Evolutionary conservation across 306 rosid species (phyloP).

Genomic region (Gastrolobium bilobum): DNA sequence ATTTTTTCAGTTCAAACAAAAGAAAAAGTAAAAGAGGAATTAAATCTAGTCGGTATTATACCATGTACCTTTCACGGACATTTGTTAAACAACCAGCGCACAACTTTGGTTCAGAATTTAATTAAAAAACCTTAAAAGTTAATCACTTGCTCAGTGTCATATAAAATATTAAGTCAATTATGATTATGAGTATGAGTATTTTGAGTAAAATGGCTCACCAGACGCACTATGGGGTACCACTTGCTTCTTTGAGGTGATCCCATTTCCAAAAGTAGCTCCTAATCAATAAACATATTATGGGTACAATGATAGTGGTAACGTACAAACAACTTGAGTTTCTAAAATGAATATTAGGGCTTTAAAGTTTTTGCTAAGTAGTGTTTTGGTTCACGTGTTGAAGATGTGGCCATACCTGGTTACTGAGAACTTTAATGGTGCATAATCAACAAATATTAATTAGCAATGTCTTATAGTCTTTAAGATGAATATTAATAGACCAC

Average conservation of each 20-base stretch:
- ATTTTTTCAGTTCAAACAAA: neutral
- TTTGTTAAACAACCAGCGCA: neutral
- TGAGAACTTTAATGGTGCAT: neutral
- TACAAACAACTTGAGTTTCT: conserved; percentile 37
- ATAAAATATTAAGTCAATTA: conserved; percentile 29
- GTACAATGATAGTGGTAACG: conserved; percentile 22
- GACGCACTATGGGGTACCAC: conserved; percentile 52
- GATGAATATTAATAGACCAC: neutral
- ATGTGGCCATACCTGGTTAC: conserved; percentile 17
- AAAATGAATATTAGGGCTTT: conserved; percentile 18
- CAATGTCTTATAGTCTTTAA: neutral
- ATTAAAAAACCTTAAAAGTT: conserved; percentile 10
- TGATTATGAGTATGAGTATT: conserved; percentile 7
- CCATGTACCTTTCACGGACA: neutral
- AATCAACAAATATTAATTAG: neutral
- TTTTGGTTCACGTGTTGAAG: neutral
- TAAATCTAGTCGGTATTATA: neutral
- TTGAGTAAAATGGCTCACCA: conserved; percentile 4
- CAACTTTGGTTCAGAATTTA: conserved; percentile 6
- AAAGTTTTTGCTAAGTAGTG: neutral
- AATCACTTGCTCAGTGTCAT: conserved; percentile 11
- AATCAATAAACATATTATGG: conserved; percentile 18
- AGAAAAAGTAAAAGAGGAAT: neutral
- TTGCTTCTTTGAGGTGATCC: conserved; percentile 49
- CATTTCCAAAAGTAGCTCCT: conserved; percentile 48